Percentiles rank a stretch among this genome's conserved stretches.
phyloP scores from a whole-genome alignment of 2,329 filamentous ascomycete genomes.

The Fusarium lateritium region DNA sequence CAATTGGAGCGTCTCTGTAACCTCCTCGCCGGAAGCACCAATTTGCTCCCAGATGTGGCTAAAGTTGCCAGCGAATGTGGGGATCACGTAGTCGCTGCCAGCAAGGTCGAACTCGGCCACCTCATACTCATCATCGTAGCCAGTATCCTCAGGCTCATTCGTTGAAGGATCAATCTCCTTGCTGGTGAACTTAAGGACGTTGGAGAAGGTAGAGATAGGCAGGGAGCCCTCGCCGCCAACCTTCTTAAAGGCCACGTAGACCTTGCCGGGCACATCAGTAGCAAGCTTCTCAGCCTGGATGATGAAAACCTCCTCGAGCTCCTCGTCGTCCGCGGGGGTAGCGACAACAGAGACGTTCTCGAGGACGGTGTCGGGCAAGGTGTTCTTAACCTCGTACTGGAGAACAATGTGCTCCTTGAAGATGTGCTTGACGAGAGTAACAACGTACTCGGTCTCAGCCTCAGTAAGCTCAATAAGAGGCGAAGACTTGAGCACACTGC shows the following conservation, averaged over 20 bases:
- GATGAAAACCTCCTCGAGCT: constrained; percentile 92
- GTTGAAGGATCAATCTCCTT: constrained; percentile 98
- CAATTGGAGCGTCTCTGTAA: constrained; percentile 91
- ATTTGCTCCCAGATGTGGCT: constrained; percentile 96
- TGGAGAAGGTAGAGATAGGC: constrained; percentile 86
- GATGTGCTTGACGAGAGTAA: constrained; percentile 93
- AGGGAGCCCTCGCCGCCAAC: constrained; percentile 81
- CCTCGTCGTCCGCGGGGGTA: constrained; percentile 84
- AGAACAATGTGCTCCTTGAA: constrained; percentile 98
- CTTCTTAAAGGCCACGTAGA: constrained; percentile 96
- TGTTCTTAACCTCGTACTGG: constrained; percentile 99
- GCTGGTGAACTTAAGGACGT: constrained; percentile 95
- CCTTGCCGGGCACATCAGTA: constrained; percentile 89
- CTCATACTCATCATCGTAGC: constrained; percentile 98
- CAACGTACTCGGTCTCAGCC: constrained; percentile 97
- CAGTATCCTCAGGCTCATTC: constrained; percentile 89
- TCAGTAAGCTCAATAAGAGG: constrained; percentile 90
- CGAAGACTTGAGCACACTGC: constrained; percentile 92
- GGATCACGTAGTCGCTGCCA: constrained; percentile 94
- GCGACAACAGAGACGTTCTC: constrained; percentile 90
- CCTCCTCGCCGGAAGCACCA: constrained; percentile 89
- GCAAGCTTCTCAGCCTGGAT: constrained; percentile 87
- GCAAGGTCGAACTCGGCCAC: constrained; percentile 92
- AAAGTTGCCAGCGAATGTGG: constrained; percentile 94
- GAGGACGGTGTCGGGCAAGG: constrained; percentile 88